Percentiles rank a stretch among this genome's conserved stretches.
phyloP scores from a whole-genome alignment of 2,329 filamentous ascomycete species.

The Ophiostoma sp. region DNA sequence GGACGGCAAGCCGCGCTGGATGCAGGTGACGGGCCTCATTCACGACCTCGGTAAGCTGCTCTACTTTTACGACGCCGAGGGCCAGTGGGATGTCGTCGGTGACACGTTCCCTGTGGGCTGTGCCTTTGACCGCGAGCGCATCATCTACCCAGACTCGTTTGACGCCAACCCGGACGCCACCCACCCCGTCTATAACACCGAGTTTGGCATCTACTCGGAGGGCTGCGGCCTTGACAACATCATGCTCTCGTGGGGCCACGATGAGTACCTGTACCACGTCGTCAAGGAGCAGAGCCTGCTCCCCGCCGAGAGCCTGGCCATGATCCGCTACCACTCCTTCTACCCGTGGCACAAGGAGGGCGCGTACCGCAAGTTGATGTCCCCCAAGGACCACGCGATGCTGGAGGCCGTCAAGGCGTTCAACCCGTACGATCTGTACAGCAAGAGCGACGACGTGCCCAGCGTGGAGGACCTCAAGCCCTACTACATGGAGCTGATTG shows the following conservation, averaged over 20 bases:
- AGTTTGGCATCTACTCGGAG: conserved; percentile 75
- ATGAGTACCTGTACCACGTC: conserved; percentile 85
- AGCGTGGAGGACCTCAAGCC: conserved; percentile 75
- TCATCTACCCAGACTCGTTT: conserved; percentile 82
- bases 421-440: conserved; percentile 90
- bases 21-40: conserved; percentile 75
- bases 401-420: conserved; percentile 79
- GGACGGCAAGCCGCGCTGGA: conserved; percentile 80
- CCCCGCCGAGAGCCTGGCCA: conserved; percentile 79
- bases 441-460: conserved; percentile 82
- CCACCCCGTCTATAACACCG: conserved; percentile 71
- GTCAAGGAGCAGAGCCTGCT: conserved; percentile 79
- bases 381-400: conserved; percentile 77
- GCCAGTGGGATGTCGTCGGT: conserved; percentile 92
- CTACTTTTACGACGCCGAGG: conserved; percentile 77
- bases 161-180: conserved; percentile 70
- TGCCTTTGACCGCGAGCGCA: conserved; percentile 65
- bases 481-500: conserved; percentile 73
- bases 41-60: conserved; percentile 80
- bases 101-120: conserved; percentile 81
- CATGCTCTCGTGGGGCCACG: conserved; percentile 88
- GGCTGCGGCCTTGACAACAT: conserved; percentile 83
- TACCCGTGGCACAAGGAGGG: conserved; percentile 87
- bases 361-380: conserved; percentile 81
- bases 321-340: conserved; percentile 92